phyloP scores from a whole-genome alignment of 2,329 filamentous ascomycete genomes.

The Colletotrichum sansevieriae region DNA sequence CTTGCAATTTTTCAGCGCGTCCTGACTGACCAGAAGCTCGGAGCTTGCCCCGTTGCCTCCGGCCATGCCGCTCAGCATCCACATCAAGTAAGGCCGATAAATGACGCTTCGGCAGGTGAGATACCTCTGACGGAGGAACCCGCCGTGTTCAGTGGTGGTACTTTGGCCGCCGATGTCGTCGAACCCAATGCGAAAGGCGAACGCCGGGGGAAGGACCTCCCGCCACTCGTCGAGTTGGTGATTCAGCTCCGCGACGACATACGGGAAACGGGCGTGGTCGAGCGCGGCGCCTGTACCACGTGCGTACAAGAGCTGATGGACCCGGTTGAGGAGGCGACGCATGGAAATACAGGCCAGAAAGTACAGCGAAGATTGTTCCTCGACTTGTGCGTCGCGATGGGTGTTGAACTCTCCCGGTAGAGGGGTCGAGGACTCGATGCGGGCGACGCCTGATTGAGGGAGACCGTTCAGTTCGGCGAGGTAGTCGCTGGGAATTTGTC shows the following conservation, averaged over 20 bases:
- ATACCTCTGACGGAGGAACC: conserved; percentile 64
- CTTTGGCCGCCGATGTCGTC: conserved; percentile 40
- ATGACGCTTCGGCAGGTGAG: conserved; percentile 66
- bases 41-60: conserved; percentile 45
- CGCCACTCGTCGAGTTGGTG: conserved; percentile 65
- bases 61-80: conserved; percentile 58
- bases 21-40: conserved; percentile 46
- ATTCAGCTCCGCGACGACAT: conserved; percentile 61
- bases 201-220: conserved; percentile 58
- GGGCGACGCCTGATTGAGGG: conserved; percentile 63
- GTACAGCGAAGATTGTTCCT: conserved; percentile 64
- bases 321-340: conserved; percentile 61
- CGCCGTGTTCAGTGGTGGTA: conserved; percentile 56
- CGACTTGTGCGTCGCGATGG: conserved; percentile 53
- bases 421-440: conserved; percentile 64
- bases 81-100: conserved; percentile 65
- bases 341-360: conserved; percentile 67
- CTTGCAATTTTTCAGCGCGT: conserved; percentile 57
- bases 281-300: conserved; percentile 58
- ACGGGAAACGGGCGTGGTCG: conserved; percentile 60
- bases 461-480: conserved; percentile 65
- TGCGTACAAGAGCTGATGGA: conserved; percentile 64
- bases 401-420: conserved; percentile 62
- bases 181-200: conserved; percentile 55
- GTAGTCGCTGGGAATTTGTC: conserved; percentile 56